A percentile compares a stretch with the other conserved stretches of the same genome.
Conservation (phyloP, 1,284 basidiomycete genomes). For the Ustilago bromivora region DNA sequence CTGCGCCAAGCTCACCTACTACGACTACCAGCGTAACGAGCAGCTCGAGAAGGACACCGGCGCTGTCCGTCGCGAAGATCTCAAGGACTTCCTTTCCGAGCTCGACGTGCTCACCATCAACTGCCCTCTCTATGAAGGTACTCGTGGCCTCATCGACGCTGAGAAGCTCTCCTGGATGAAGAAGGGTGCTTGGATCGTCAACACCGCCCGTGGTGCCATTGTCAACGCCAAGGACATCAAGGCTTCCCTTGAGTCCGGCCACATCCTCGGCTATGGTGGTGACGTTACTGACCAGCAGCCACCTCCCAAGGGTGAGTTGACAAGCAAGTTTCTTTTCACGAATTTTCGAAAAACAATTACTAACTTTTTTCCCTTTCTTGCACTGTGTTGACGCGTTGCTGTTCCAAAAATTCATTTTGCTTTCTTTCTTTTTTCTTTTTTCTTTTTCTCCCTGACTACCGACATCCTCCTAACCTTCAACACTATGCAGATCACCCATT, state of each 20-base stretch:
- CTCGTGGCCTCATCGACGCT: constrained; percentile 76
- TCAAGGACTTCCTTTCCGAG: constrained; percentile 84
- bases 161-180: constrained; percentile 90
- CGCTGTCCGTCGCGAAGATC: constrained; percentile 81
- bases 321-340: neutral
- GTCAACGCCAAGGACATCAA: constrained; percentile 85
- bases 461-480: neutral
- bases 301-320: constrained; percentile 72
- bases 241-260: constrained; percentile 81
- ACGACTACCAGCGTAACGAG: constrained; percentile 84
- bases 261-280: constrained; percentile 76
- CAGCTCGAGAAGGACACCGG: constrained; percentile 79
- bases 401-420: neutral
- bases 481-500: constrained; percentile 75
- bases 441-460: neutral
- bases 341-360: neutral
- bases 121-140: constrained; percentile 90
- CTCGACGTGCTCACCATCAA: constrained; percentile 89
- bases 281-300: constrained; percentile 70
- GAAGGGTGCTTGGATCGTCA: constrained; percentile 85
- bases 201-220: constrained; percentile 94
- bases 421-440: neutral
- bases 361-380: neutral
- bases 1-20: constrained; percentile 91
- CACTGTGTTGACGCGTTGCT: neutral